phyloP scores from a whole-genome alignment of 192 early-diverging fungal genomes.

The Helicostylum pulchrum region DNA sequence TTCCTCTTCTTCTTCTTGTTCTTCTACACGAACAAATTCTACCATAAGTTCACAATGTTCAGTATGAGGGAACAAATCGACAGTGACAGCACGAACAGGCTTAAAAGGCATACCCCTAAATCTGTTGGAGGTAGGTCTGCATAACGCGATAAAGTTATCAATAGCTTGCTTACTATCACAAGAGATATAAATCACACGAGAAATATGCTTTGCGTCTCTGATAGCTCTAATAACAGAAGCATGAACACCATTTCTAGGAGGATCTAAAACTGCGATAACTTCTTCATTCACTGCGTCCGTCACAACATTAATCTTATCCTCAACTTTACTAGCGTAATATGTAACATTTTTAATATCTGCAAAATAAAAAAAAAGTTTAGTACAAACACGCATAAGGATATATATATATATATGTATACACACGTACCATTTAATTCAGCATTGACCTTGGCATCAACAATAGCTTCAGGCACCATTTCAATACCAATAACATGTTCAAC shows the following conservation, averaged over 20 bases:
- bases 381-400: neutral
- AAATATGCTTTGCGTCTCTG: slow-evolving; percentile 49
- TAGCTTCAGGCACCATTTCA: slow-evolving; percentile 64
- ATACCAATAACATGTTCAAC: slow-evolving; percentile 73
- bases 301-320: slow-evolving; percentile 46
- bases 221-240: slow-evolving; percentile 59
- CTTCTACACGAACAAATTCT: slow-evolving; percentile 50
- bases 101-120: slow-evolving; percentile 59
- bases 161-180: slow-evolving; percentile 60
- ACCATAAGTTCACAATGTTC: slow-evolving; percentile 65
- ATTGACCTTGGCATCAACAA: slow-evolving; percentile 71
- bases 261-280: slow-evolving; percentile 74
- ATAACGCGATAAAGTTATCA: slow-evolving; percentile 69
- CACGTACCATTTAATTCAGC: slow-evolving; percentile 42
- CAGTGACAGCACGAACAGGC: slow-evolving; percentile 50
- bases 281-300: slow-evolving; percentile 38
- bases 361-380: neutral
- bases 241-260: slow-evolving; percentile 64
- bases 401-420: neutral
- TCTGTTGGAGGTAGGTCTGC: slow-evolving; percentile 62
- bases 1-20: neutral
- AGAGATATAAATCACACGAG: slow-evolving; percentile 63
- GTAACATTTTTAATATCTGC: slow-evolving; percentile 48
- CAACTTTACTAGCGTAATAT: slow-evolving; percentile 61
- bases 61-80: slow-evolving; percentile 81